These are phyloP conservation scores for Umbelopsis vinacea DNA, from an alignment of 192 early-diverging fungal genomes.

Conservation along the genomic window DNA sequence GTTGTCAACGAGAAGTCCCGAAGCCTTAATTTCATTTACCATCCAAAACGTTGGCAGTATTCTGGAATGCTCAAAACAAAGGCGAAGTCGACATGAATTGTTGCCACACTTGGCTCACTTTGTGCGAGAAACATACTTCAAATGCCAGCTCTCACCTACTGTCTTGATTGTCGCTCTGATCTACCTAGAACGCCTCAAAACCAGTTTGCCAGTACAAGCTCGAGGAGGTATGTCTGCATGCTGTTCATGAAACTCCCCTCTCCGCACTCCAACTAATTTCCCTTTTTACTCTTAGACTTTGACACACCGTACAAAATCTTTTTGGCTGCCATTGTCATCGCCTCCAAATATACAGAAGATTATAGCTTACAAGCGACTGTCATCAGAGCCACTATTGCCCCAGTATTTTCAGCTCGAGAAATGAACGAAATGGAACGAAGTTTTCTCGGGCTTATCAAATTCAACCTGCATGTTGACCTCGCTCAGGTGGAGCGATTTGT, in stretches of 20 bases:
- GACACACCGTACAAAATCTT: constrained; percentile 45
- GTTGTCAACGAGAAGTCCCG: constrained; percentile 24
- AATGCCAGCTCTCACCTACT: constrained; percentile 33
- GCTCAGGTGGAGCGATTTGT: constrained; percentile 32
- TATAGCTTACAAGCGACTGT: constrained; percentile 24
- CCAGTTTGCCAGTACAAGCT: constrained; percentile 55
- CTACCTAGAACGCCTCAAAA: constrained; percentile 70
- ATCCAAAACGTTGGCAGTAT: constrained; percentile 16
- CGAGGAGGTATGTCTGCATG: constrained; percentile 45
- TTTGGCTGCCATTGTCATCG: constrained; percentile 40
- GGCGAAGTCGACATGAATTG: constrained; percentile 5
- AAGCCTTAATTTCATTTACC: constrained; percentile 23
- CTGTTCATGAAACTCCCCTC: neutral
- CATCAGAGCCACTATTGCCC: constrained; percentile 28
- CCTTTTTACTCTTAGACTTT: constrained; percentile 36
- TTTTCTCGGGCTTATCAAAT: constrained; percentile 40
- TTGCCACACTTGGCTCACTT: constrained; percentile 28
- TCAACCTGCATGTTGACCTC: constrained; percentile 38
- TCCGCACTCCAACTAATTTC: too few relatives aligned
- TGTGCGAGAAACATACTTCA: constrained; percentile 28
- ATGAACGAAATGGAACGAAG: constrained; percentile 44
- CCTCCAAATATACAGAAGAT: constrained; percentile 41
- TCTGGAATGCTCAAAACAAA: constrained; percentile 26
- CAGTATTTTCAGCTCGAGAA: constrained; percentile 27
- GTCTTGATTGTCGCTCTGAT: constrained; percentile 62